phyloP scores from a whole-genome alignment of 2,329 filamentous ascomycete genomes.

The Orbilia blumenaviensis region DNA sequence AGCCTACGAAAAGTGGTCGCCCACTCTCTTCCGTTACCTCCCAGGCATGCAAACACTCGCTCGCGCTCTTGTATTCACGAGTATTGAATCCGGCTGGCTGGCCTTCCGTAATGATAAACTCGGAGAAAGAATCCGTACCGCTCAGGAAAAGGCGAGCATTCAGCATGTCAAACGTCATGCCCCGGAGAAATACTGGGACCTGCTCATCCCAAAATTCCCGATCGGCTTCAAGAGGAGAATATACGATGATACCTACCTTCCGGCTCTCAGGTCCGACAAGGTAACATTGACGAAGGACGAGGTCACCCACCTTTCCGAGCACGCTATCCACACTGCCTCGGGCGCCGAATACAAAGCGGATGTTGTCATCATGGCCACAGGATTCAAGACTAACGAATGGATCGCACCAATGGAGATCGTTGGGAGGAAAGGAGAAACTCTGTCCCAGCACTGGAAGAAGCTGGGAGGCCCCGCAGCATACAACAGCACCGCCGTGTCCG shows the following conservation, averaged over 20 bases:
- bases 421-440: constrained; percentile 65
- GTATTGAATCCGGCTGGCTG: constrained; percentile 63
- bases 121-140: constrained; percentile 61
- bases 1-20: constrained; percentile 64
- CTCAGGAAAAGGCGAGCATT: constrained; percentile 63
- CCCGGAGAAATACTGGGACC: constrained; percentile 70
- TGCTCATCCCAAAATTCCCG: constrained; percentile 71
- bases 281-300: constrained; percentile 67
- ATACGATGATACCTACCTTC: constrained; percentile 68
- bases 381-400: constrained; percentile 69
- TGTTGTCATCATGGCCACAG: constrained; percentile 71
- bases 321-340: constrained; percentile 61
- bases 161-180: constrained; percentile 64
- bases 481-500: constrained; percentile 68
- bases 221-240: constrained; percentile 73
- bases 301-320: constrained; percentile 64
- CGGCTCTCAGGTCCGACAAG: constrained; percentile 66
- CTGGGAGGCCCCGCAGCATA: constrained; percentile 72
- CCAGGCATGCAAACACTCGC: constrained; percentile 66
- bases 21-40: constrained; percentile 63
- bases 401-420: constrained; percentile 67
- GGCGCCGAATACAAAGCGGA: constrained; percentile 66
- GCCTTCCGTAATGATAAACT: constrained; percentile 63
- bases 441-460: constrained; percentile 68
- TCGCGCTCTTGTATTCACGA: constrained; percentile 63